phyloP scores from a whole-genome alignment of 139 green algal genomes.

The Volvox africanus region DNA sequence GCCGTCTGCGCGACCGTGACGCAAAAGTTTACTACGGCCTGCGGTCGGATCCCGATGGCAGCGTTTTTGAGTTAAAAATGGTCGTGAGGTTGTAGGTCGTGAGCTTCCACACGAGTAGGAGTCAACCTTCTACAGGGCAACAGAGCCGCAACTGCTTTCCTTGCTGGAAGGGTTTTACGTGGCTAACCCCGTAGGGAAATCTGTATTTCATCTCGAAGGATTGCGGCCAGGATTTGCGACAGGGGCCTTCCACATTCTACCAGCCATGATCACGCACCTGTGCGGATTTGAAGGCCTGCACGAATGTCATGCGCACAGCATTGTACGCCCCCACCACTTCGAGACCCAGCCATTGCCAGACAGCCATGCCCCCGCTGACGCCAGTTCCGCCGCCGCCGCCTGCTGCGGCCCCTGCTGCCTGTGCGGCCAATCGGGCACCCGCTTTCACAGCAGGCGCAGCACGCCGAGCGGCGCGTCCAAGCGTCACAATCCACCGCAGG shows the following conservation, averaged over 20 bases:
- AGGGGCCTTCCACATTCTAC: too few species aligned
- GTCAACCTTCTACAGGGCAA: too few species aligned
- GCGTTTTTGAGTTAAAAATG: too few species aligned
- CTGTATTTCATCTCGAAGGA: too few species aligned
- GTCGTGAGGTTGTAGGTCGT: too few species aligned
- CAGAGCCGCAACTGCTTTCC: too few species aligned
- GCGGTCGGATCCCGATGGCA: background rate
- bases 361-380: background rate
- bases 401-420: background rate
- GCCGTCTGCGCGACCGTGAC: conserved; percentile 26
- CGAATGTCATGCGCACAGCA: conserved; percentile 17
- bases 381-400: background rate
- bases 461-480: background rate
- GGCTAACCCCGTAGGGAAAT: too few species aligned
- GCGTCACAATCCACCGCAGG: conserved; percentile 18
- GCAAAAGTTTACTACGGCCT: conserved; percentile 56
- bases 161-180: too few species aligned
- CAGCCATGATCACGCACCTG: background rate
- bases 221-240: too few species aligned
- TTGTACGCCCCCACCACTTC: conserved; percentile 34
- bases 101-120: too few species aligned
- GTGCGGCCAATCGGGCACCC: background rate
- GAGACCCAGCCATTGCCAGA: conserved; percentile 38
- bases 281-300: conserved; percentile 26
- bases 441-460: conserved; percentile 14